Conservation (phyloP, 208 protist species). For the Acanthamoeba quina region DNA sequence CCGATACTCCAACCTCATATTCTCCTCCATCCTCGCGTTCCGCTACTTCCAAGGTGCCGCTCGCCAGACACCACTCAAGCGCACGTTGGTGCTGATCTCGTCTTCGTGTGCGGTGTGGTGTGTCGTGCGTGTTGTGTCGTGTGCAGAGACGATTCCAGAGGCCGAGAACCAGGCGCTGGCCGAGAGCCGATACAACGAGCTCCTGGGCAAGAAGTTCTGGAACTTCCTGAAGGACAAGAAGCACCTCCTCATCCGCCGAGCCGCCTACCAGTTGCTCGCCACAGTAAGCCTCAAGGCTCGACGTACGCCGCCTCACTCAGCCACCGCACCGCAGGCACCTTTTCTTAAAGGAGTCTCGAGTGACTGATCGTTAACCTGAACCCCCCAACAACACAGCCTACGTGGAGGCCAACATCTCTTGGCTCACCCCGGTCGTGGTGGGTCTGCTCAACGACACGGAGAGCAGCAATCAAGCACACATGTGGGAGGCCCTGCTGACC, state of each 20-base stretch:
- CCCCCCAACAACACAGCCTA: background rate
- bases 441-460: slow-evolving; percentile 53
- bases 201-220: slow-evolving; percentile 71
- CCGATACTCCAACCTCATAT: slow-evolving; percentile 66
- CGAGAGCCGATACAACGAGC: slow-evolving; percentile 39
- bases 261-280: slow-evolving; percentile 69
- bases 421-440: slow-evolving; percentile 52
- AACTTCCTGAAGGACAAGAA: slow-evolving; percentile 67
- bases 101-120: too few species aligned
- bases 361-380: too few species aligned
- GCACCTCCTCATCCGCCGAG: slow-evolving; percentile 48
- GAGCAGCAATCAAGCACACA: slow-evolving; percentile 61
- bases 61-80: background rate
- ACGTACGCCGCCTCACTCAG: background rate
- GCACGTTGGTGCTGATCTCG: background rate
- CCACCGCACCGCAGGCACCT: too few species aligned
- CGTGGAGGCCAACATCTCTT: slow-evolving; percentile 46
- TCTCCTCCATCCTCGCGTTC: slow-evolving; percentile 63
- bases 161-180: slow-evolving; percentile 36
- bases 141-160: slow-evolving; percentile 50
- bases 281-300: background rate
- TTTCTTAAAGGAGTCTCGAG: too few species aligned
- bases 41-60: slow-evolving; percentile 58
- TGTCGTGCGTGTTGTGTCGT: background rate
- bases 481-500: slow-evolving; percentile 67